Conservation (phyloP, 768 basidiomycete species). For the Amanita rubescens region DNA sequence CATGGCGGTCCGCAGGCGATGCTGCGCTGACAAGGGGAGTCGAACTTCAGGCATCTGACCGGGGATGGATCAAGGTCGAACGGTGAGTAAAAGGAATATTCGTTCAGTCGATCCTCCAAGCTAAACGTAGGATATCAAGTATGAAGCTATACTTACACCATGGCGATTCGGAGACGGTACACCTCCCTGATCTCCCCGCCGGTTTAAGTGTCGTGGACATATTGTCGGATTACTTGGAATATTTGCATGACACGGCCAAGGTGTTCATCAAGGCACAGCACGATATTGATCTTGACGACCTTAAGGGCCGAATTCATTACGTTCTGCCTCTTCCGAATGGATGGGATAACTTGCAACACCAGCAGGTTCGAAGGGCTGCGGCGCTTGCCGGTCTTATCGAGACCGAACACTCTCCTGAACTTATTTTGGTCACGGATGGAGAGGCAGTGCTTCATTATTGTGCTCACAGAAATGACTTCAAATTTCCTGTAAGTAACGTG, state of each 20-base stretch:
- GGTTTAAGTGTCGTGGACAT: slow-evolving; percentile 34
- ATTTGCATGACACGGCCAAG: slow-evolving; percentile 37
- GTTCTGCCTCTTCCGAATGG: slow-evolving; percentile 6
- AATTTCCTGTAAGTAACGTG: neutral
- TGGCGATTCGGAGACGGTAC: slow-evolving; percentile 10
- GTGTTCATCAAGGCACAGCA: slow-evolving; percentile 43
- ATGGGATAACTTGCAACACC: slow-evolving; percentile 7
- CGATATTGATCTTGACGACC: neutral
- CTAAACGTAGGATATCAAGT: slow-evolving; percentile 18
- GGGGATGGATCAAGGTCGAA: slow-evolving; percentile 38
- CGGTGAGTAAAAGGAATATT: slow-evolving; percentile 33
- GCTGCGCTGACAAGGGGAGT: slow-evolving; percentile 29
- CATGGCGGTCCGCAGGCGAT: slow-evolving; percentile 1
- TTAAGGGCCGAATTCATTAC: slow-evolving; percentile 2
- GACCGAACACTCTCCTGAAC: neutral
- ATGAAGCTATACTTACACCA: slow-evolving; percentile 33
- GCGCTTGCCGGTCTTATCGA: slow-evolving; percentile 4
- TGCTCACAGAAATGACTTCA: neutral
- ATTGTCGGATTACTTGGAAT: slow-evolving; percentile 43
- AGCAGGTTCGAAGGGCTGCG: slow-evolving; percentile 4
- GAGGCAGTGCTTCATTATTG: slow-evolving; percentile 4
- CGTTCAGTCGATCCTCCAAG: slow-evolving; percentile 14
- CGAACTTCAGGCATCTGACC: slow-evolving; percentile 32
- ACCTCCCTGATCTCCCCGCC: slow-evolving; percentile 29
- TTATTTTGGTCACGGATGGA: slow-evolving; percentile 5